Percentiles rank a stretch among this genome's conserved stretches.
Conservation (phyloP, 495 filamentous ascomycete species). For the Apiosordaria backusii region DNA sequence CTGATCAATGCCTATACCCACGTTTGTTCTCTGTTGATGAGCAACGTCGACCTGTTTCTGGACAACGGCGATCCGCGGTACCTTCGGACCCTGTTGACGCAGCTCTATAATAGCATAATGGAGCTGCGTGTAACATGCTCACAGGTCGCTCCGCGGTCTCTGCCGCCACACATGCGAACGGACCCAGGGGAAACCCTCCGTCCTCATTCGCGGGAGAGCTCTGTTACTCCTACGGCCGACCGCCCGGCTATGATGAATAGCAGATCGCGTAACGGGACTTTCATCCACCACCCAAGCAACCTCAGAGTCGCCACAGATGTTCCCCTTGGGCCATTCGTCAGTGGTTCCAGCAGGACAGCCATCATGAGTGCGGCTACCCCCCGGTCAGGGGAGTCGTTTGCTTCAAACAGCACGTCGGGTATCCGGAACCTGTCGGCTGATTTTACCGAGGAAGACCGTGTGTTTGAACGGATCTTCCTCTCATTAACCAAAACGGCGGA, state of each 20-base stretch:
- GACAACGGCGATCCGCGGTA: slow-evolving; percentile 73
- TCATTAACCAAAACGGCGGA: slow-evolving; percentile 66
- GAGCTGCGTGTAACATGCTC: slow-evolving; percentile 59
- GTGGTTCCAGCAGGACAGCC: slow-evolving; percentile 43
- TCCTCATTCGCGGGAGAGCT: slow-evolving; percentile 47
- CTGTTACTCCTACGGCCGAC: slow-evolving; percentile 61
- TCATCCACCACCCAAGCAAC: slow-evolving; percentile 57
- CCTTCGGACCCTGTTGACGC: slow-evolving; percentile 73
- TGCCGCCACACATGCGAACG: slow-evolving; percentile 23
- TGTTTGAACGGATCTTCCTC: slow-evolving; percentile 77
- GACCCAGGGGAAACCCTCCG: slow-evolving; percentile 41
- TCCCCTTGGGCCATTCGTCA: slow-evolving; percentile 36
- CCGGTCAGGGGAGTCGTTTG: slow-evolving; percentile 75
- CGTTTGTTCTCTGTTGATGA: slow-evolving; percentile 65
- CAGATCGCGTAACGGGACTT: slow-evolving; percentile 59
- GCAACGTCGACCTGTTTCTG: slow-evolving; percentile 66
- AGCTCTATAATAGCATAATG: slow-evolving; percentile 74
- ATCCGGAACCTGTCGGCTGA: slow-evolving; percentile 44
- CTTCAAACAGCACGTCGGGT: slow-evolving; percentile 49
- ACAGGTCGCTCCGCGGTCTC: slow-evolving; percentile 18
- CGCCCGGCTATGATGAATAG: slow-evolving; percentile 42
- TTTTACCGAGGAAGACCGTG: slow-evolving; percentile 70
- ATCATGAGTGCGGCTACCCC: slow-evolving; percentile 60
- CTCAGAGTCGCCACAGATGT: slow-evolving; percentile 52
- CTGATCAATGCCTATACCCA: slow-evolving; percentile 75